Conservation (phyloP, 2,329 filamentous ascomycete species). For the Xylariaceae sp. region DNA sequence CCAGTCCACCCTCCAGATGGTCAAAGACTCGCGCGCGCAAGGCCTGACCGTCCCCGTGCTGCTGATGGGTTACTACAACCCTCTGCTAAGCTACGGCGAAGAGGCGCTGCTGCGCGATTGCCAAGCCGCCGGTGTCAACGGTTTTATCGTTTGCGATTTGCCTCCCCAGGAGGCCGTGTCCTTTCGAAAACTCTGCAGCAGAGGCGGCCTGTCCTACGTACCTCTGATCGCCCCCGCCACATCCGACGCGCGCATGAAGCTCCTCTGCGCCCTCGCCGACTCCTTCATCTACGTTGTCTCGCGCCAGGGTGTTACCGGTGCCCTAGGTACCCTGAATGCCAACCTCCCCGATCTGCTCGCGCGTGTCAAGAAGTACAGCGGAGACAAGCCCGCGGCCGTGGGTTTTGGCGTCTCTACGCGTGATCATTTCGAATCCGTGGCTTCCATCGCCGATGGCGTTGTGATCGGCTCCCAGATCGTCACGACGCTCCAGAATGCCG, state of each 20-base stretch:
- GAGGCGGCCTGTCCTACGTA: slow-evolving; percentile 83
- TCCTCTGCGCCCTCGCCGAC: slow-evolving; percentile 93
- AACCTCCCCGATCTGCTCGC: slow-evolving; percentile 76
- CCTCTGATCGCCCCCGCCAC: slow-evolving; percentile 95
- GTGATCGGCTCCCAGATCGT: slow-evolving; percentile 97
- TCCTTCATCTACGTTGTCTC: slow-evolving; percentile 99
- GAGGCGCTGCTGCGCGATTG: slow-evolving; percentile 82
- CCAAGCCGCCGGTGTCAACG: slow-evolving; percentile 80
- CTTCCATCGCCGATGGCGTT: slow-evolving; percentile 82
- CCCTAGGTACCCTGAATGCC: slow-evolving; percentile 74
- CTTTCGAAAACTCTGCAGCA: slow-evolving; percentile 80
- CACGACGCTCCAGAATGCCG: slow-evolving; percentile 68
- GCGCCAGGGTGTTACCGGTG: slow-evolving; percentile 93
- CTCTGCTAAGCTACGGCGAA: slow-evolving; percentile 88
- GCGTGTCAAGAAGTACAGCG: slow-evolving; percentile 87
- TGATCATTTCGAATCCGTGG: slow-evolving; percentile 86
- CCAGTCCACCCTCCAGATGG: slow-evolving; percentile 72
- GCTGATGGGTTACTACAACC: slow-evolving; percentile 99
- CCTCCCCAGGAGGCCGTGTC: slow-evolving; percentile 93
- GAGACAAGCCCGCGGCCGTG: slow-evolving; percentile 83
- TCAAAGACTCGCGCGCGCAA: slow-evolving; percentile 70
- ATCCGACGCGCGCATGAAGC: slow-evolving; percentile 87
- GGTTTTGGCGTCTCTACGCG: slow-evolving; percentile 95
- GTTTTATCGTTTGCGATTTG: slow-evolving; percentile 94
- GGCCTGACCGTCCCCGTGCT: slow-evolving; percentile 80